phyloP scores from a whole-genome alignment of 2,329 filamentous ascomycete genomes.

The Aspergillus sojae region DNA sequence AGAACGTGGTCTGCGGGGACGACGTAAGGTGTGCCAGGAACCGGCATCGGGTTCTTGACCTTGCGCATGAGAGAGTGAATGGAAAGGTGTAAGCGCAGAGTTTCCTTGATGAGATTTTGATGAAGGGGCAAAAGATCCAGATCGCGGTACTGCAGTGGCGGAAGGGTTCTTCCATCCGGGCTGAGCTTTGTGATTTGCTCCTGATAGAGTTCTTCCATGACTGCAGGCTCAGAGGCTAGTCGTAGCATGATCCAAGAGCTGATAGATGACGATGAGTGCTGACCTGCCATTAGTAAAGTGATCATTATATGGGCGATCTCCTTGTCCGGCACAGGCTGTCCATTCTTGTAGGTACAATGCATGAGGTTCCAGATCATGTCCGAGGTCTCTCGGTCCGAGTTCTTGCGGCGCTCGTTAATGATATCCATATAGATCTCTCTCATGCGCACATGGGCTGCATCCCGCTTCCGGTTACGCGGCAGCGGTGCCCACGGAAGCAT shows the following conservation, averaged over 20 bases:
- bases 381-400: slow-evolving; percentile 45
- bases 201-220: slow-evolving; percentile 70
- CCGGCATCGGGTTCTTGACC: slow-evolving; percentile 67
- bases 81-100: slow-evolving; percentile 69
- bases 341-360: slow-evolving; percentile 75
- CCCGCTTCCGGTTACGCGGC: slow-evolving; percentile 73
- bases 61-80: slow-evolving; percentile 75
- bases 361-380: slow-evolving; percentile 82
- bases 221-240: slow-evolving; percentile 69
- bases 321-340: slow-evolving; percentile 67
- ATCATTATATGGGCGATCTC: slow-evolving; percentile 88
- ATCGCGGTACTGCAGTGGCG: slow-evolving; percentile 61
- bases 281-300: slow-evolving; percentile 79
- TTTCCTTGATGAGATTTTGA: slow-evolving; percentile 69
- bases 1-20: slow-evolving; percentile 78
- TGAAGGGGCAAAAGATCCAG: slow-evolving; percentile 64
- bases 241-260: slow-evolving; percentile 76
- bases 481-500: slow-evolving; percentile 77
- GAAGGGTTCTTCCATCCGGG: slow-evolving; percentile 42
- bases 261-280: slow-evolving; percentile 79
- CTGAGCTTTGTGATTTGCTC: slow-evolving; percentile 63
- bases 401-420: slow-evolving; percentile 64
- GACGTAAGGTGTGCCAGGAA: slow-evolving; percentile 62
- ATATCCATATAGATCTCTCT: slow-evolving; percentile 70
- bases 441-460: slow-evolving; percentile 72